Base-by-base conservation (phyloP, 495 filamentous ascomycete genomes). In the Aspergillus saccharolyticus region DNA sequence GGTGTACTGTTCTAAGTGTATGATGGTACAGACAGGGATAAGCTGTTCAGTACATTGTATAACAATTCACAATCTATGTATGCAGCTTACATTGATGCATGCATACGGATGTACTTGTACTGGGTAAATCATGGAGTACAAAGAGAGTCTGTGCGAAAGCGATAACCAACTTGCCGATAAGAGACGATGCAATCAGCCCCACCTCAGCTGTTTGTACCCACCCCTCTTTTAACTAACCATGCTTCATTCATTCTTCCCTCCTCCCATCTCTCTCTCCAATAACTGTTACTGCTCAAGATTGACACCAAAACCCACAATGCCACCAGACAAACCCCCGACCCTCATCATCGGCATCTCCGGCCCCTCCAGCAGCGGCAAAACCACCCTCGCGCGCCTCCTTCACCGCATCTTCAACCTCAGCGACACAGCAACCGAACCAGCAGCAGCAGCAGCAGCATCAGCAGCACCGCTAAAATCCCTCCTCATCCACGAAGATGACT, bases 401-500 rank as follows among this genome's bases (percentile, higher is more conserved):
- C 85, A 86, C 52, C 78, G 81, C 47, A 82, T 91, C 57, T 90
- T 95, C 59, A 63, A 70, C 8, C 21, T 54, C 1, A 43, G 55
- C 7, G 44, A 51, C 47, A 4, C 47, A 16, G 5, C 9, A 7
- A 45, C 43, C 4, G 25, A 30, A 10, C 4, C 4, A 30, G 25
- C 43, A 45, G 19, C 15, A n/a, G 14, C 9, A 45, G 15, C 19
- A n/a, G 14, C 9, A 45, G 19, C 43, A 17, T 6, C 43, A 45
- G 25, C 25, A 30, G 4, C 43, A 25, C 46, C 42, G n/a, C 50
- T 77, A 16, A 63, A 62, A 7, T 83, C 84, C 2, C 91, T 90
- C 61, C 87, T 96, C 59, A 78, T 97, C 43, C 91, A 96, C 67
- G 83, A 94, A 68, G 93, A 97, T 73, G 93, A 97, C 70, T 97